Evolutionary conservation across 2,329 filamentous ascomycete species (phyloP), one percentile per base, ranked within the genome.

Genomic region (Penicillium griseofulvum): DNA sequence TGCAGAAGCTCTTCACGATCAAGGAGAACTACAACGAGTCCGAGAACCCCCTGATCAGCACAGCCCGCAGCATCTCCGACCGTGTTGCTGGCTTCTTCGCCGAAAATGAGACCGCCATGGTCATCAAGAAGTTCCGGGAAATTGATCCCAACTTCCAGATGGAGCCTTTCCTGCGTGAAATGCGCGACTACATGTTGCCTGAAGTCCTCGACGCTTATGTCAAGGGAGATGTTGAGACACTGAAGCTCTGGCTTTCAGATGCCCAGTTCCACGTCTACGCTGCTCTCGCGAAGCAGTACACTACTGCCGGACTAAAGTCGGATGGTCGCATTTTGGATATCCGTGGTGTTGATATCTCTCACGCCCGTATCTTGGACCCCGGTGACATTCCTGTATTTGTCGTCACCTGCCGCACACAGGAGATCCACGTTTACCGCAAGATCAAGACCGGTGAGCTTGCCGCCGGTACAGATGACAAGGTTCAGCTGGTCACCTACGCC

Each of bases 131-230:
- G 75, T 96, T 99, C 81, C 87, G 93, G 44, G 85, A 92, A 66
- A 97, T 97, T 85, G 94, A 99, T 66, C 93, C 94, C 5, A 83
- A 82, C 63, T 99, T 99, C 81, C 91, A 97, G 72, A 84, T 96
- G 65, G 94, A 99, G 75, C 89, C 91, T 0, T 99, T 97, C 80
- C 78, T 97, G 49, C 88, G 90, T 62, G 94, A 99, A 68, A 89
- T 99, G 76, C 89, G 94, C 73, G 93, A 97, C 76, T 99, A 97
- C 75, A 97, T 99, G 52, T 83, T 99, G 1, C 94, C 94, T 8
- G 94, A 99, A 76, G 94, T 97, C 2, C 83, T 99, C 17, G 94
- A 99, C 71, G 94, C 94, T 24, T 99, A 99, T 67, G 94, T 99
- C 68, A 97, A 96, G 81, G 94, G 92, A 43, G 94, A 99, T 66